These are phyloP conservation scores for Paratinospora sagittata DNA, from an alignment of 164 flowering plant species.

Conservation along the genomic window DNA sequence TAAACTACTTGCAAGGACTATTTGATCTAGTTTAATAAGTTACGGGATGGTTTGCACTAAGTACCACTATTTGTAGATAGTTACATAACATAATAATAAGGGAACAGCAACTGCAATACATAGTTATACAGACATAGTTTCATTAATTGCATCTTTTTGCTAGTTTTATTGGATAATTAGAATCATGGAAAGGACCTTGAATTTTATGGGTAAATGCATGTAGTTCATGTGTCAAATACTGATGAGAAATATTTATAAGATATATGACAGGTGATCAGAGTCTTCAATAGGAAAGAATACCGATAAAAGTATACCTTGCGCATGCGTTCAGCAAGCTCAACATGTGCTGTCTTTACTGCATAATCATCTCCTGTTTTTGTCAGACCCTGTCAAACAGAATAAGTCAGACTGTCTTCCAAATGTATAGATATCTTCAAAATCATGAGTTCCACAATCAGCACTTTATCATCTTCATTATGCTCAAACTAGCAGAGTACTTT, in stretches of 20 bases:
- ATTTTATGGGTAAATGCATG: neutral
- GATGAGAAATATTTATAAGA: neutral
- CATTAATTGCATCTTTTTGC: neutral
- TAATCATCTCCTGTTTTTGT: constrained; percentile 97
- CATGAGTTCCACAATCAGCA: neutral
- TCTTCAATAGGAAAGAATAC: neutral
- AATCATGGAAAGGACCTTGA: neutral
- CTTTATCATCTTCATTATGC: neutral
- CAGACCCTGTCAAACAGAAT: constrained; percentile 53
- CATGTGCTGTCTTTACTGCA: constrained; percentile 96
- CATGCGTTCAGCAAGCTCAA: constrained; percentile 99
- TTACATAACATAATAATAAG: too few species aligned
- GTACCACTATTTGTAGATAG: neutral
- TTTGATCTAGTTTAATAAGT: neutral
- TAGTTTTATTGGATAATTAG: neutral
- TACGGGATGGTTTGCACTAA: neutral
- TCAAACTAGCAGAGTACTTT: neutral
- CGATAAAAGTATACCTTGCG: constrained; percentile 54
- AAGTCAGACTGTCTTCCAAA: neutral
- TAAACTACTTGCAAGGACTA: neutral
- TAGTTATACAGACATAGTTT: neutral
- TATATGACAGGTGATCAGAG: neutral
- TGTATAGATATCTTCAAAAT: neutral
- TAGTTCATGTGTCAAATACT: neutral
- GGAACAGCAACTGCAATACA: too few species aligned